A percentile compares a stretch with the other conserved stretches of the same genome.
Evolutionary conservation across 2,329 filamentous ascomycete genomes (phyloP).

Genomic region (Neonectria magnoliae): DNA sequence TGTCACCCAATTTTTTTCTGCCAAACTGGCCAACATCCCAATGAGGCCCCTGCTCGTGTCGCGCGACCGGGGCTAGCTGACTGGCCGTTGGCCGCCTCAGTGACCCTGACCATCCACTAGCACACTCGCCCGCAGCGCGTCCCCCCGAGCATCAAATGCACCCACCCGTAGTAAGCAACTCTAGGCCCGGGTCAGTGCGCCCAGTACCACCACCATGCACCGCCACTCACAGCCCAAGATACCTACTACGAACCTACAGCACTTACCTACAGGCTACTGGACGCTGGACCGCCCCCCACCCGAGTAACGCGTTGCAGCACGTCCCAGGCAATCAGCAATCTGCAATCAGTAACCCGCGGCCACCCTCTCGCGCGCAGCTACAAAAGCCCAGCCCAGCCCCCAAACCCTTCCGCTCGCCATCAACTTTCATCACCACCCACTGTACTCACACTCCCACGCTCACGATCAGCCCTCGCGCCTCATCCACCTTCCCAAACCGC

Average conservation of each 20-base stretch:
- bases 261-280: neutral
- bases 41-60: slow-evolving; percentile 5
- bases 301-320: slow-evolving; percentile 2
- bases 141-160: slow-evolving; percentile 5
- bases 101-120: neutral
- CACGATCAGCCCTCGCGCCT: slow-evolving; percentile 26
- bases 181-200: neutral
- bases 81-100: too few relatives aligned
- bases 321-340: slow-evolving; percentile 21
- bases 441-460: slow-evolving; percentile 44
- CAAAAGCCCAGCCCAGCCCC: slow-evolving; percentile 67
- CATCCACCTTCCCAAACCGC: slow-evolving; percentile 17
- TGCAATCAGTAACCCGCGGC: slow-evolving; percentile 68
- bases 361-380: slow-evolving; percentile 65
- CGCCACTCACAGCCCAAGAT: too few relatives aligned
- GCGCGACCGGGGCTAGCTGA: slow-evolving; percentile 6
- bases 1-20: slow-evolving; percentile 12
- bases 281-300: slow-evolving; percentile 1
- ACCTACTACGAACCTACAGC: too few relatives aligned
- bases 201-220: slow-evolving; percentile 10
- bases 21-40: neutral
- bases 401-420: slow-evolving; percentile 58
- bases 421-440: slow-evolving; percentile 54
- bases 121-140: neutral
- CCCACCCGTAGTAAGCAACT: neutral